Evolutionary conservation across 257 asterid species (phyloP).

Genomic region (Solanum virginianum): DNA sequence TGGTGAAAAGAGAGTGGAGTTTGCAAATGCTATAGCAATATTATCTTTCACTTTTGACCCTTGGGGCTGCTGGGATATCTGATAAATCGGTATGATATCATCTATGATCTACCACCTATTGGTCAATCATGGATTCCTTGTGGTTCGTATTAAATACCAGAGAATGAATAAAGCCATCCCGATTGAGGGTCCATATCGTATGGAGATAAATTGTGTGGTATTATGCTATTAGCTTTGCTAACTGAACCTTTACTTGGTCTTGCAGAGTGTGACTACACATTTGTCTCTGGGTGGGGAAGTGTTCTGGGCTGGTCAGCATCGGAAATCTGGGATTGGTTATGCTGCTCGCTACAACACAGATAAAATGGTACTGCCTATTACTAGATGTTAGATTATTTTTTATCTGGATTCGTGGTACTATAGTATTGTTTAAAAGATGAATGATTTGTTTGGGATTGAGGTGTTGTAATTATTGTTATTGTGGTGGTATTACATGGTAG

Average conservation of each 20-base stretch:
- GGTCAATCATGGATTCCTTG: not conserved
- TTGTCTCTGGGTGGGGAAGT: constrained; percentile 89
- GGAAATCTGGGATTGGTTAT: constrained; percentile 87
- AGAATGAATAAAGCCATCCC: not conserved
- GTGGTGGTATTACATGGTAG: not conserved
- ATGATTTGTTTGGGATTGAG: not conserved
- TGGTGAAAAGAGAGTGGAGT: not conserved
- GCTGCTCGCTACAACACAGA: constrained; percentile 89
- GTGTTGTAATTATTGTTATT: not conserved
- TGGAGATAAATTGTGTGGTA: not conserved
- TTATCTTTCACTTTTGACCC: not conserved
- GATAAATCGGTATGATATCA: not conserved
- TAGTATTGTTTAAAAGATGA: not conserved
- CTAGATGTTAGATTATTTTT: not conserved
- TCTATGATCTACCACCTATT: not conserved
- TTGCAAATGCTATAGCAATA: not conserved
- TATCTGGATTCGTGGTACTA: not conserved
- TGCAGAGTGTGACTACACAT: constrained; percentile 69
- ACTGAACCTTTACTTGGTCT: constrained; percentile 2
- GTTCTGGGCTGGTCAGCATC: constrained; percentile 96
- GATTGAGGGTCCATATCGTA: not conserved
- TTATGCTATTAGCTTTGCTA: not conserved
- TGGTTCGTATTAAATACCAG: not conserved
- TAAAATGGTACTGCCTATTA: constrained; percentile 49
- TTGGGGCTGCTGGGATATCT: not conserved